phyloP scores from a whole-genome alignment of 116 monocot species.

The Iris pallida region DNA sequence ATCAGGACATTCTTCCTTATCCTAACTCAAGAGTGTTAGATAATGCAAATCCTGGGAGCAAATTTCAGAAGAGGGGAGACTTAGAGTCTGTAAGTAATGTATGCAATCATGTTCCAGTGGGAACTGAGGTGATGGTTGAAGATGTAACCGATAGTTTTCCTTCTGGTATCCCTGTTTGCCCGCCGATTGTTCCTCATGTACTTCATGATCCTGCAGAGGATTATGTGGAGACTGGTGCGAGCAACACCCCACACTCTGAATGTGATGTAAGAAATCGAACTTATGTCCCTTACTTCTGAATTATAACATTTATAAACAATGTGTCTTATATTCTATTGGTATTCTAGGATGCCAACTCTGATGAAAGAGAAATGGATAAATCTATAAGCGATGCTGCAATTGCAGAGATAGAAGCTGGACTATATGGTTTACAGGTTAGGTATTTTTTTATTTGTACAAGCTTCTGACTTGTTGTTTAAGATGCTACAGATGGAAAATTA shows the following conservation, averaged over 20 bases:
- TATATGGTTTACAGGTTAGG: constrained; percentile 93
- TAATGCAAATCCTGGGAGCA: constrained; percentile 4
- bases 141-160: constrained; percentile 67
- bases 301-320: neutral
- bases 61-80: constrained; percentile 12
- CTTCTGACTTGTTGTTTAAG: too few relatives aligned
- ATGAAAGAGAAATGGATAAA: constrained; percentile 34
- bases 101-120: constrained; percentile 11
- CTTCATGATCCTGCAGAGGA: constrained; percentile 35
- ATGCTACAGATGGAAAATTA: too few relatives aligned
- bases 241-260: constrained; percentile 24
- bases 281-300: neutral
- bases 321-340: neutral
- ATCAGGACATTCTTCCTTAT: constrained; percentile 28
- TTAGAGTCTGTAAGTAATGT: neutral
- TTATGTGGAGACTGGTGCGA: constrained; percentile 10
- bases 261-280: constrained; percentile 33
- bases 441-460: too few relatives aligned
- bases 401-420: constrained; percentile 85
- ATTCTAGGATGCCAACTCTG: constrained; percentile 50
- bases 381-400: constrained; percentile 60
- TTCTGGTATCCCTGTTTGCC: constrained; percentile 26
- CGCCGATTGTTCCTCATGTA: constrained; percentile 43
- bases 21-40: constrained; percentile 8
- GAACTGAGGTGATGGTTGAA: constrained; percentile 44